Evolutionary conservation across 495 filamentous ascomycete species (phyloP).

Genomic region (Xylaria scruposa): DNA sequence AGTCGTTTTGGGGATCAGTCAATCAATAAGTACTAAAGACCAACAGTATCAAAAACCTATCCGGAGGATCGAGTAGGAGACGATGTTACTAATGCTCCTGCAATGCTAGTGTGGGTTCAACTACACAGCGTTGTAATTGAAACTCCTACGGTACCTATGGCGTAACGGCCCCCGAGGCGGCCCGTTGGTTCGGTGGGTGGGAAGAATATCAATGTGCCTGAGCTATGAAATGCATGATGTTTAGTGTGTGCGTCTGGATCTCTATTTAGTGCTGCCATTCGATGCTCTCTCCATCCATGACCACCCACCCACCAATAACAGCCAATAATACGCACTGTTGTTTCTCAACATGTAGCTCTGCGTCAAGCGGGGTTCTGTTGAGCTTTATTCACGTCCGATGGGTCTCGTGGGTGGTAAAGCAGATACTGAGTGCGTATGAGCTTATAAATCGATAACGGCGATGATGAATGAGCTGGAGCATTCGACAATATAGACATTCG

Average conservation of each 20-base stretch:
- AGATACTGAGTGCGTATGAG: neutral
- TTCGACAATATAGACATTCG: neutral
- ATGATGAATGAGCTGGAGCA: neutral
- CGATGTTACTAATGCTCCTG: slow-evolving; percentile 13
- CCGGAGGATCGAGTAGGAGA: neutral
- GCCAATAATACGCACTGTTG: slow-evolving; percentile 8
- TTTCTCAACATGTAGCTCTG: slow-evolving; percentile 6
- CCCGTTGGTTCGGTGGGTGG: slow-evolving; percentile 15
- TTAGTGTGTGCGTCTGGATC: slow-evolving; percentile 19
- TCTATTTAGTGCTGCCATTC: neutral
- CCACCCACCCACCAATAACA: slow-evolving; percentile 14
- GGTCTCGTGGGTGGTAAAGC: slow-evolving; percentile 12
- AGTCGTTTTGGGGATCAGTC: neutral
- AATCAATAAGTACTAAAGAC: neutral
- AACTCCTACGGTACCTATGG: slow-evolving; percentile 17
- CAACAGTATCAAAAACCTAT: neutral
- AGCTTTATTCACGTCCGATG: slow-evolving; percentile 14
- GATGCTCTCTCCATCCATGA: slow-evolving; percentile 13
- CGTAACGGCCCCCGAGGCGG: slow-evolving; percentile 25
- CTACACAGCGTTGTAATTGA: slow-evolving; percentile 20
- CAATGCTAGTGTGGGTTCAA: slow-evolving; percentile 18
- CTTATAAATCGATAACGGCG: neutral
- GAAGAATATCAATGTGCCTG: slow-evolving; percentile 21
- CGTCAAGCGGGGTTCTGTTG: slow-evolving; percentile 22
- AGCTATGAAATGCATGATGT: slow-evolving; percentile 15